Evolutionary conservation across 805 yeast species (phyloP).

Genomic region (Yamadazyma takamatsuzukensis): DNA sequence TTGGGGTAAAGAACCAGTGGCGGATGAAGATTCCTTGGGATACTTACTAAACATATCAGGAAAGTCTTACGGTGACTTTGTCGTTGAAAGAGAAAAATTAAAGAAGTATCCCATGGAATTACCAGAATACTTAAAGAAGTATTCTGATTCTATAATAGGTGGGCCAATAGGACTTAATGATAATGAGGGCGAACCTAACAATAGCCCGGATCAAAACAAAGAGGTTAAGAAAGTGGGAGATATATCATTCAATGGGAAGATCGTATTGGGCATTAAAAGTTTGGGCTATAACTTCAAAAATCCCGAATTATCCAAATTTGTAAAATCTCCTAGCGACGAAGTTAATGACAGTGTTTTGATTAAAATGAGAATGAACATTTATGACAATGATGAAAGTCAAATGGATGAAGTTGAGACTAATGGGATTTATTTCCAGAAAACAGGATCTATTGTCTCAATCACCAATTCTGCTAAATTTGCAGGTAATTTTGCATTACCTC

Average conservation of each 20-base stretch:
- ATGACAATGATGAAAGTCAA: constrained; percentile 46
- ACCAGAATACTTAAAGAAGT: constrained; percentile 29
- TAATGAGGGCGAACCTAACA: constrained; percentile 23
- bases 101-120: constrained; percentile 15
- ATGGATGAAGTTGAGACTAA: constrained; percentile 47
- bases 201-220: constrained; percentile 7
- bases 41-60: constrained; percentile 38
- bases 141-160: constrained; percentile 21
- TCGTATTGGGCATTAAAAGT: constrained; percentile 20
- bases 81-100: constrained; percentile 3
- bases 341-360: constrained; percentile 35
- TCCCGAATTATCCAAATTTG: constrained; percentile 13
- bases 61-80: constrained; percentile 29
- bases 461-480: constrained; percentile 63
- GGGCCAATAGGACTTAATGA: constrained; percentile 19
- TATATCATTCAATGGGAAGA: constrained; percentile 24
- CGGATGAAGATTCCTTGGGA: constrained; percentile 11
- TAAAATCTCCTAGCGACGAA: constrained; percentile 10
- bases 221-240: constrained; percentile 21
- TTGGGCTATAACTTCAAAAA: constrained; percentile 21
- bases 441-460: constrained; percentile 58
- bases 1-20: constrained; percentile 42
- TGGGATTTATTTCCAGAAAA: constrained; percentile 64
- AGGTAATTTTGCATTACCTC: constrained; percentile 61
- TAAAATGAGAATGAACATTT: constrained; percentile 22